Conservation (phyloP, 805 yeast genomes). For the Lachancea lanzarotensis region DNA sequence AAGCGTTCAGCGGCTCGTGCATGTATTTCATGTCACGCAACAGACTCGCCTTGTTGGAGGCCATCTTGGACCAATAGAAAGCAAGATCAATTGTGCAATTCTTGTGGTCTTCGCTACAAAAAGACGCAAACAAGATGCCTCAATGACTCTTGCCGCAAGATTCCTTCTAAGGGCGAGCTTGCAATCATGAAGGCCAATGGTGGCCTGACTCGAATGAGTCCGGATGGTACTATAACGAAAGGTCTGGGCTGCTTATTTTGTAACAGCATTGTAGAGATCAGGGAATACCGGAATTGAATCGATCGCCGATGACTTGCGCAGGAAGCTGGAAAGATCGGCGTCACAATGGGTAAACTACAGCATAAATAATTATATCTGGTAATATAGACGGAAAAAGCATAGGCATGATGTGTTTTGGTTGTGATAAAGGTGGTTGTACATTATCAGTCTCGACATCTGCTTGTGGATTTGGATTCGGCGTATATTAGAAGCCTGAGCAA, state of each 20-base stretch:
- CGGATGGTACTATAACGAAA: slow-evolving; percentile 22
- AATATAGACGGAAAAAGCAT: too few species aligned
- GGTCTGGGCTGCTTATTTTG: slow-evolving; percentile 49
- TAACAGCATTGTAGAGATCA: slow-evolving; percentile 15
- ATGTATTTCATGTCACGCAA: slow-evolving; percentile 86
- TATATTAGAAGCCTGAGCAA: too few species aligned
- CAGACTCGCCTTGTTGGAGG: slow-evolving; percentile 96
- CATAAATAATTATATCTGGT: background rate
- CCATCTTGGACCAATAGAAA: slow-evolving; percentile 82
- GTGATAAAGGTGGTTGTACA: too few species aligned
- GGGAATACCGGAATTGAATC: background rate
- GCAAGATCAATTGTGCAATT: slow-evolving; percentile 93
- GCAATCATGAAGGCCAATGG: slow-evolving; percentile 76
- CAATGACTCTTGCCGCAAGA: slow-evolving; percentile 66
- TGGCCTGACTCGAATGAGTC: slow-evolving; percentile 31
- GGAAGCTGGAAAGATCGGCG: background rate
- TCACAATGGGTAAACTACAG: background rate
- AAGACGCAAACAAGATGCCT: slow-evolving; percentile 90
- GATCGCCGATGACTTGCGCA: slow-evolving; percentile 1
- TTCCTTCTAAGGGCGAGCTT: slow-evolving; percentile 97
- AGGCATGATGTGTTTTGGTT: background rate
- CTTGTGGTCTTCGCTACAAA: slow-evolving; percentile 91
- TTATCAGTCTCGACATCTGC: too few species aligned
- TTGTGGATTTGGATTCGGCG: too few species aligned
- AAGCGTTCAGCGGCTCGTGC: slow-evolving; percentile 36